Conservation (phyloP, 306 rosid genomes). For the Glycyrrhiza uralensis region DNA sequence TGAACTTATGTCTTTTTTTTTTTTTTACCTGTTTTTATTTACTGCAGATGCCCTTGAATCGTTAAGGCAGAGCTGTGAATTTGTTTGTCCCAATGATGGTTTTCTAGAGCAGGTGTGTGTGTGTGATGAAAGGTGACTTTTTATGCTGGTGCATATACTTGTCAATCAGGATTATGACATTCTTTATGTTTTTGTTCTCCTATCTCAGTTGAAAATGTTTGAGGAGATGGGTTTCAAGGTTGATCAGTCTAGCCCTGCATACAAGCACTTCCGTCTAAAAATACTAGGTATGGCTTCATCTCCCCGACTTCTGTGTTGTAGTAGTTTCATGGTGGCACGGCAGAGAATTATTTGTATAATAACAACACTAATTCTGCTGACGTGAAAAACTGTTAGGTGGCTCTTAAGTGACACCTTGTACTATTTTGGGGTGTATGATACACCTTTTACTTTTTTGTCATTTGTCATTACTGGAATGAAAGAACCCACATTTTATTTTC, state of each 20-base stretch:
- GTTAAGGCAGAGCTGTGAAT: slow-evolving; percentile 64
- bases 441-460: slow-evolving; percentile 9
- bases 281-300: slow-evolving; percentile 53
- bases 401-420: not conserved
- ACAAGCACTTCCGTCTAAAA: slow-evolving; percentile 79
- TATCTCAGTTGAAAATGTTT: slow-evolving; percentile 67
- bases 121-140: slow-evolving; percentile 16
- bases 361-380: not conserved
- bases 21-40: not conserved
- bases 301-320: not conserved
- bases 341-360: not conserved
- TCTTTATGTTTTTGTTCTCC: not conserved
- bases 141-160: not conserved
- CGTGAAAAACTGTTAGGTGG: not conserved
- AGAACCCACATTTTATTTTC: not conserved
- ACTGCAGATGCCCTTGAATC: slow-evolving; percentile 83
- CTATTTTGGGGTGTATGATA: not conserved
- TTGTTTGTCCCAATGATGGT: slow-evolving; percentile 96
- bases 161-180: slow-evolving; percentile 1
- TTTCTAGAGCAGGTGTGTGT: slow-evolving; percentile 76
- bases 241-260: slow-evolving; percentile 64
- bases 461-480: slow-evolving; percentile 13
- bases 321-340: not conserved
- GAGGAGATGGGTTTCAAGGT: slow-evolving; percentile 95
- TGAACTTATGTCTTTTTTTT: not conserved